These are phyloP conservation scores for Schizopora paradoxa DNA, from an alignment of 1,284 basidiomycete species.

Conservation along the genomic window DNA sequence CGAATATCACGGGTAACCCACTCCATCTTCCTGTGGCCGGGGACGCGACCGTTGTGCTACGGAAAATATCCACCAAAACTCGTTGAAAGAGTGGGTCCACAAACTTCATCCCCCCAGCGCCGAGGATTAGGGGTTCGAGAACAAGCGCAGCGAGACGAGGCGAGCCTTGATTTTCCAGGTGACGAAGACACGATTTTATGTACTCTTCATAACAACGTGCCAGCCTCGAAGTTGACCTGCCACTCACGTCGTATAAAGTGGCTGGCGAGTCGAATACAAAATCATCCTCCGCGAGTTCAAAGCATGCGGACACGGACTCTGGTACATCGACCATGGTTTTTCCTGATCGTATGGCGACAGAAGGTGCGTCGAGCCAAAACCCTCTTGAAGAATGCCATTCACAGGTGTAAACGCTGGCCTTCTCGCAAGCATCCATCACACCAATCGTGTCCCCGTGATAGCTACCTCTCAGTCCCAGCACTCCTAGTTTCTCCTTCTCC, in stretches of 20 bases:
- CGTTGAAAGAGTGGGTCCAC: constrained; percentile 97
- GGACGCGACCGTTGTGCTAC: constrained; percentile 33
- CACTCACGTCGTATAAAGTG: constrained; percentile 69
- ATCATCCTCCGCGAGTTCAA: constrained; percentile 26
- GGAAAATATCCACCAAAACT: constrained; percentile 77
- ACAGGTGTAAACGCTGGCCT: constrained; percentile 85
- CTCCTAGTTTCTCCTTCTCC: constrained; percentile 61
- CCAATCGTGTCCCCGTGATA: constrained; percentile 99
- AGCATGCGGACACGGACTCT: constrained; percentile 36
- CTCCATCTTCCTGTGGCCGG: constrained; percentile 42
- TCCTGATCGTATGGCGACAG: constrained; percentile 64
- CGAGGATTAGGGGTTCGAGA: constrained; percentile 90
- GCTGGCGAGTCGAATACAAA: constrained; percentile 45
- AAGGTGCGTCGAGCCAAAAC: constrained; percentile 90
- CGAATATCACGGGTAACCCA: constrained; percentile 89
- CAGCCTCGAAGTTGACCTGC: constrained; percentile 56
- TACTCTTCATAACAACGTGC: constrained; percentile 61
- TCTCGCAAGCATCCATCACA: constrained; percentile 87
- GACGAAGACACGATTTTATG: constrained; percentile 43
- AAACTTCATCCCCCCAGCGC: constrained; percentile 96
- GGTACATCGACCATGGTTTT: constrained; percentile 57
- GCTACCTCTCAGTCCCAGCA: constrained; percentile 87
- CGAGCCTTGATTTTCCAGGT: constrained; percentile 37
- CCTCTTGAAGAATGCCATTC: constrained; percentile 96
- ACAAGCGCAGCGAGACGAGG: constrained; percentile 68